Conservation (phyloP, 768 basidiomycete genomes). For the Podaxis pistillaris region DNA sequence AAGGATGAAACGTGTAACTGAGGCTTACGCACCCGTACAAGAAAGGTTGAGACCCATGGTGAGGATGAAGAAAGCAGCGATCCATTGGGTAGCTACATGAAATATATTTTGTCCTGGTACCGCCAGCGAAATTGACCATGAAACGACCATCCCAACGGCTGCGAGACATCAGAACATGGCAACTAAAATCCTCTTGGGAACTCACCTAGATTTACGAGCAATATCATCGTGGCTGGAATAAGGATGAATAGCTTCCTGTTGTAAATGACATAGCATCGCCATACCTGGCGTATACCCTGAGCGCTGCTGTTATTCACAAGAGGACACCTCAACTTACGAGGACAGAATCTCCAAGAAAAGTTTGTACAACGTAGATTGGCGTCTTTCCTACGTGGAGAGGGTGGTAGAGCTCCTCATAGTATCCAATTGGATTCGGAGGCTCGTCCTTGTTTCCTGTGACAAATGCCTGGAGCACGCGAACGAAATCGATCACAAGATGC, state of each 20-base stretch:
- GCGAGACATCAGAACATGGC: not conserved
- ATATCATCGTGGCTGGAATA: not conserved
- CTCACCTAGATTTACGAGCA: constrained; percentile 1
- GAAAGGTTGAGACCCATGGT: constrained; percentile 7
- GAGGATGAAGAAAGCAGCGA: constrained; percentile 6
- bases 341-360: constrained; percentile 8
- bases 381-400: constrained; percentile 7
- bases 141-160: constrained; percentile 8
- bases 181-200: not conserved
- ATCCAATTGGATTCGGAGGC: not conserved
- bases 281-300: not conserved
- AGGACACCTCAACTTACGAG: not conserved
- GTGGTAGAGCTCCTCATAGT: not conserved
- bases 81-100: not conserved
- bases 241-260: not conserved
- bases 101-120: constrained; percentile 2
- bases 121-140: constrained; percentile 1
- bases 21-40: not conserved
- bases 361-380: not conserved
- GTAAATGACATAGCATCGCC: constrained; percentile 9
- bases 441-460: not conserved
- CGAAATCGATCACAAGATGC: constrained; percentile 1
- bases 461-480: not conserved
- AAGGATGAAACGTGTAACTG: not conserved
- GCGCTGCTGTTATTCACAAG: not conserved